Evolutionary conservation across 23 red algal genomes (phyloP).

Genomic region (Chondrus crispus): DNA sequence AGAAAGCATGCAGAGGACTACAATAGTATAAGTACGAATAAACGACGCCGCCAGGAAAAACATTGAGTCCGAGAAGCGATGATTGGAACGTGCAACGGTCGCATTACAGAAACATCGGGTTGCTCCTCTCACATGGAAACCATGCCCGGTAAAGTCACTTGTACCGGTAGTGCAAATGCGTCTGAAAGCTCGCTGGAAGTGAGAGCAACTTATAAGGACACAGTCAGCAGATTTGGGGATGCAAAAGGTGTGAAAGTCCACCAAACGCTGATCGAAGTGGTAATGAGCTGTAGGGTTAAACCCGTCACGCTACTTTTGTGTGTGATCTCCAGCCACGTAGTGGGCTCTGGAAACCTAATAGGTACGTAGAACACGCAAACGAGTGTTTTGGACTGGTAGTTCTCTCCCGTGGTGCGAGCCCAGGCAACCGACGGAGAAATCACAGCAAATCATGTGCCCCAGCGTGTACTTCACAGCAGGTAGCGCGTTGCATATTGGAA

Average conservation of each 20-base stretch:
- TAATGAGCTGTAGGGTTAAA: background rate
- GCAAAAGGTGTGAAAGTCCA: background rate
- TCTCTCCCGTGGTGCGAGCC: background rate
- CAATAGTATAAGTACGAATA: too few relatives aligned
- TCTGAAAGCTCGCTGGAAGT: background rate
- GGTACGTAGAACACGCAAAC: background rate
- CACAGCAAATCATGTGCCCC: background rate
- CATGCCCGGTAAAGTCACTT: background rate
- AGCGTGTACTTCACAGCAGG: conserved; percentile 17
- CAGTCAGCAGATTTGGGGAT: background rate
- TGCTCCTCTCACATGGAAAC: too few relatives aligned
- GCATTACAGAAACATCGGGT: too few relatives aligned
- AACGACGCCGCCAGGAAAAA: too few relatives aligned
- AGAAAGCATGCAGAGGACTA: too few relatives aligned
- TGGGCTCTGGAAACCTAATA: conserved; percentile 24
- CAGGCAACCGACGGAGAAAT: background rate
- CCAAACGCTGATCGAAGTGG: background rate
- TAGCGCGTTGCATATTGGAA: background rate
- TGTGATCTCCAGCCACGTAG: background rate
- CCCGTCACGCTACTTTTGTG: background rate
- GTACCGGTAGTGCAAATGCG: background rate
- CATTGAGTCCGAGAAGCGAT: too few relatives aligned
- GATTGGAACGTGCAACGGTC: too few relatives aligned
- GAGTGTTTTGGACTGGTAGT: background rate
- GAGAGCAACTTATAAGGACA: background rate